Conservation (phyloP, 495 filamentous ascomycete species). For the Neurospora discreta region DNA sequence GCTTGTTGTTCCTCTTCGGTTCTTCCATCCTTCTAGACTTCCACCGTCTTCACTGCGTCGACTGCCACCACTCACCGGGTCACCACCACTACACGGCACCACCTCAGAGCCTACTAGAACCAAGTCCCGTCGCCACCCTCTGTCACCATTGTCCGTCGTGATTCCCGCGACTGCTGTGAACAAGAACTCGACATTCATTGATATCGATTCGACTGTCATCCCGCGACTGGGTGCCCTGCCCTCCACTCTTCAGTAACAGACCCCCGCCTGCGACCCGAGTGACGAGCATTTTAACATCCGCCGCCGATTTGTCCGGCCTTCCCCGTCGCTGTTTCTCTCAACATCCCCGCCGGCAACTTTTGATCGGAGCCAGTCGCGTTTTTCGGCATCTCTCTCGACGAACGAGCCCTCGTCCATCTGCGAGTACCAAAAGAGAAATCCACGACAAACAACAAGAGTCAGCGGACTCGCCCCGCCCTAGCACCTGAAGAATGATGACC, state of each 20-base stretch:
- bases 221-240: background rate
- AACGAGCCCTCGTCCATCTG: background rate
- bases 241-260: too few relatives aligned
- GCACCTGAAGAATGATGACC: background rate
- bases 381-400: background rate
- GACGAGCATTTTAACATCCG: background rate
- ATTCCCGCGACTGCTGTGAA: background rate
- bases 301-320: background rate
- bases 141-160: background rate
- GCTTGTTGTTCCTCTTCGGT: background rate
- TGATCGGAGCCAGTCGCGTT: background rate
- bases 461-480: background rate
- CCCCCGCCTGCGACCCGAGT: background rate
- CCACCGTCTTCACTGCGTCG: background rate
- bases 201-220: background rate
- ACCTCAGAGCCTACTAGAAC: background rate
- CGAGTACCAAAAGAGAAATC: background rate
- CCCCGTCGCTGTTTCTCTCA: background rate
- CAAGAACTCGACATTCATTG: background rate
- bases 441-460: background rate
- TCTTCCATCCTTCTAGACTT: background rate
- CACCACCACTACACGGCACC: background rate
- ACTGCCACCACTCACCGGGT: background rate
- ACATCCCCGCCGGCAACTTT: background rate
- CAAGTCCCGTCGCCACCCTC: background rate